Evolutionary conservation across 495 filamentous ascomycete species (phyloP), one percentile per base, ranked within the genome.

Genomic region (Neurospora sp.): DNA sequence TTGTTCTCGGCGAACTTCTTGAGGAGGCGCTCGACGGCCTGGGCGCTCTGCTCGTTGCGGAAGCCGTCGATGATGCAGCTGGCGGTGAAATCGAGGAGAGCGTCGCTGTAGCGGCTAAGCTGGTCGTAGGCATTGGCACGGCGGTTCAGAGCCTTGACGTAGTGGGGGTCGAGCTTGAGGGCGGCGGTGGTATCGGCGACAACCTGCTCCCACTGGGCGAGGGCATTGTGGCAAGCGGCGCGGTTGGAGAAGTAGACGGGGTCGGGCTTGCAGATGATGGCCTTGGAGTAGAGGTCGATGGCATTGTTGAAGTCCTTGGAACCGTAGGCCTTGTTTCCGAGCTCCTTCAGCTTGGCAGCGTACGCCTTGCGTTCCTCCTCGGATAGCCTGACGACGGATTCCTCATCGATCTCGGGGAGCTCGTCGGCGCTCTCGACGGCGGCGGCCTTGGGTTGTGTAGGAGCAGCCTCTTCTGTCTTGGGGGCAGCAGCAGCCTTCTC

Each of bases 1-100:
- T 97, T 98, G 71, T 91, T 85, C 81, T 98, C 95, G 39, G 96
- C 96, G 71, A 98, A 94, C 87, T 97, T 97, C 89, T 98, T 98
- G 72, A 99, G 85, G 77, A 99, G 82, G 70, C 94, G 87, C 86
- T 99, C 96, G 8, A 99, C 94, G 27, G 93, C 90, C 79, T 95
- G 89, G 18, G 95, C 94, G 78, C 92, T 96, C 71, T 86, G 83
- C 76, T 97, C 92, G 82, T 96, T 98, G 80, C 90, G 89, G 87
- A 99, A 99, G 69, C 90, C 90, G 83, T 98, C 96, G 81, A 99
- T 97, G 78, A 99, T 99, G 85, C 96, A 99, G 86, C 94, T 97
- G 49, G 96, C 96, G 20, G 96, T 99, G 83, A 94, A 98, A 82
- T 99, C 96, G 39, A 99, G 88, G 27, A 99, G 90, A 69, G 96